phyloP scores from a whole-genome alignment of 495 filamentous ascomycete species.

The Opeltia flavorubescens region DNA sequence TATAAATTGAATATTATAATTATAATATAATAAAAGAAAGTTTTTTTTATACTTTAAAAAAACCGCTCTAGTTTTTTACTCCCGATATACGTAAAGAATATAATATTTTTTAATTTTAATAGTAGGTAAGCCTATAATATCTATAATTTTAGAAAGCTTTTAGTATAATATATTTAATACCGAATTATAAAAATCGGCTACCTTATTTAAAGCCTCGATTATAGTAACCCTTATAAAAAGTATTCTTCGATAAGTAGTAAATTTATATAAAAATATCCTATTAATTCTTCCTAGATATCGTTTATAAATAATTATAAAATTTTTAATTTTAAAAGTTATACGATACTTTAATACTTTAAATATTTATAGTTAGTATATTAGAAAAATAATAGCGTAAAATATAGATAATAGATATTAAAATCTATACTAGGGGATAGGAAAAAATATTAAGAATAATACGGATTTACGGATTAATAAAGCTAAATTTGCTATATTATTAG shows the following conservation, averaged over 20 bases:
- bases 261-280: background rate
- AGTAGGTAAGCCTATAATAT: background rate
- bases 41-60: background rate
- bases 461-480: background rate
- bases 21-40: background rate
- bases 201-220: background rate
- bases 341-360: background rate
- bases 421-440: no score
- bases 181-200: background rate
- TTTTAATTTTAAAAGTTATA: background rate
- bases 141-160: background rate
- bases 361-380: no score
- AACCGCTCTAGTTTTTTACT: background rate
- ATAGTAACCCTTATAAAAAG: background rate
- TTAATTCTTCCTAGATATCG: background rate
- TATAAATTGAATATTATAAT: background rate
- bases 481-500: background rate
- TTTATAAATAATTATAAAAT: background rate
- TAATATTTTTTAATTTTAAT: background rate
- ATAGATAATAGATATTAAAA: no score
- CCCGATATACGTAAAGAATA: background rate
- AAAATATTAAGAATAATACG: no score
- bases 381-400: background rate
- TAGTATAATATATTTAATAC: background rate
- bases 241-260: background rate